Conservation (phyloP, 768 basidiomycete genomes). For the Lactarius vividus region DNA sequence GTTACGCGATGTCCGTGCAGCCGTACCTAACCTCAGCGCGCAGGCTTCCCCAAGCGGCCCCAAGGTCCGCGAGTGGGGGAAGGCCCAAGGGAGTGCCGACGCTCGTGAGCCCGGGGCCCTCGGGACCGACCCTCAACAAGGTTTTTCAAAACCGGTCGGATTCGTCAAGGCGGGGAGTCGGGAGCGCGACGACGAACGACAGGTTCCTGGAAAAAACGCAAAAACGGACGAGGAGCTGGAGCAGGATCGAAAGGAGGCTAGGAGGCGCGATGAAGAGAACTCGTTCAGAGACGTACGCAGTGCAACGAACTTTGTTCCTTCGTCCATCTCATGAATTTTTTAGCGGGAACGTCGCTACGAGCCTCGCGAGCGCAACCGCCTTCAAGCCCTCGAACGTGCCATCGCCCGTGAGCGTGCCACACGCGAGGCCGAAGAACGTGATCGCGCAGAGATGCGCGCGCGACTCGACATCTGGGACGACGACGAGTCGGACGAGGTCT, state of each 20-base stretch:
- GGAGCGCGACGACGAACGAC: slow-evolving; percentile 38
- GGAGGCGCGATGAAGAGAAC: slow-evolving; percentile 75
- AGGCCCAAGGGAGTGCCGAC: slow-evolving; percentile 43
- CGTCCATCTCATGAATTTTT: background rate
- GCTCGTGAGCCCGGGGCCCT: slow-evolving; percentile 29
- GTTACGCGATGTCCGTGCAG: slow-evolving; percentile 68
- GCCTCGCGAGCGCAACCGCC: slow-evolving; percentile 79
- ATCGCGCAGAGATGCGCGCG: slow-evolving; percentile 74
- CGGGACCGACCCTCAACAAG: slow-evolving; percentile 45
- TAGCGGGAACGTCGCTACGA: slow-evolving; percentile 96
- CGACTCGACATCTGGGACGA: slow-evolving; percentile 89
- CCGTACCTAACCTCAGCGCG: slow-evolving; percentile 45
- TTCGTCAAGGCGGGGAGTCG: slow-evolving; percentile 74
- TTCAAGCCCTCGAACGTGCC: slow-evolving; percentile 71
- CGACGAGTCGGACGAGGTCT: slow-evolving; percentile 89
- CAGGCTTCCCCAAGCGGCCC: slow-evolving; percentile 54
- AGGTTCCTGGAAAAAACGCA: slow-evolving; percentile 36
- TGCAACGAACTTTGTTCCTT: slow-evolving; percentile 26
- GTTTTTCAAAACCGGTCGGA: slow-evolving; percentile 73
- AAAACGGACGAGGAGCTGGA: slow-evolving; percentile 92
- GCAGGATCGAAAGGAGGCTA: slow-evolving; percentile 69
- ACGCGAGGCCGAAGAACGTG: slow-evolving; percentile 75
- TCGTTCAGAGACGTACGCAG: slow-evolving; percentile 79
- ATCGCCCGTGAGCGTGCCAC: slow-evolving; percentile 69
- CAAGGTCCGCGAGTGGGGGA: slow-evolving; percentile 78